Conservation (phyloP, 75 land plant species). For the Cryptomeria japonica region DNA sequence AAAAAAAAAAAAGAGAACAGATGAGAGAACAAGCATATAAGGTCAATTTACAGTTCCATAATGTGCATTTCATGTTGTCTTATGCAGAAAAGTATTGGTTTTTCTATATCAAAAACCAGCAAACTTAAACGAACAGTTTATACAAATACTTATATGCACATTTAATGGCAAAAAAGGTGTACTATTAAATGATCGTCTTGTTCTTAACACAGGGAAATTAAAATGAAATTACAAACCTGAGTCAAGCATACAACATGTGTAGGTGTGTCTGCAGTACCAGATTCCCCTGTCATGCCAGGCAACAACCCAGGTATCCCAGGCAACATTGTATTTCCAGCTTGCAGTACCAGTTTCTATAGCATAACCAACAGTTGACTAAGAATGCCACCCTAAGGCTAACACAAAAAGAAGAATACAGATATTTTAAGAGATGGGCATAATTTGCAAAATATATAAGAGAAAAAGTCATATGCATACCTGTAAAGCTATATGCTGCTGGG, state of each 20-base stretch:
- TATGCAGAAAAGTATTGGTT: neutral
- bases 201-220: neutral
- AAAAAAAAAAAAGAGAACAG: too few relatives aligned
- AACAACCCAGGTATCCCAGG: slow-evolving; percentile 27
- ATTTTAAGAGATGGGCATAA: neutral
- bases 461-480: slow-evolving; percentile 54
- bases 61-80: neutral
- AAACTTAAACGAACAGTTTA: neutral
- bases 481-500: slow-evolving; percentile 87
- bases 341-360: slow-evolving; percentile 40
- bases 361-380: neutral
- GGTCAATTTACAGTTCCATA: neutral
- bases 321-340: slow-evolving; percentile 24
- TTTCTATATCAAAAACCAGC: neutral
- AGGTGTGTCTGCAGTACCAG: slow-evolving; percentile 30
- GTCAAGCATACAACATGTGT: slow-evolving; percentile 79
- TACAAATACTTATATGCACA: neutral
- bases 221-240: slow-evolving; percentile 32
- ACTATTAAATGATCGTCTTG: neutral
- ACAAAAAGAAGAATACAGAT: slow-evolving; percentile 3
- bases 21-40: too few relatives aligned
- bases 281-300: slow-evolving; percentile 30
- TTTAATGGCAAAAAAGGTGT: neutral
- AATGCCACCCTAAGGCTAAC: neutral
- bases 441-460: neutral